Base-by-base conservation (phyloP, 2,329 filamentous ascomycete species). In the Tolypocladium pustulatum region DNA sequence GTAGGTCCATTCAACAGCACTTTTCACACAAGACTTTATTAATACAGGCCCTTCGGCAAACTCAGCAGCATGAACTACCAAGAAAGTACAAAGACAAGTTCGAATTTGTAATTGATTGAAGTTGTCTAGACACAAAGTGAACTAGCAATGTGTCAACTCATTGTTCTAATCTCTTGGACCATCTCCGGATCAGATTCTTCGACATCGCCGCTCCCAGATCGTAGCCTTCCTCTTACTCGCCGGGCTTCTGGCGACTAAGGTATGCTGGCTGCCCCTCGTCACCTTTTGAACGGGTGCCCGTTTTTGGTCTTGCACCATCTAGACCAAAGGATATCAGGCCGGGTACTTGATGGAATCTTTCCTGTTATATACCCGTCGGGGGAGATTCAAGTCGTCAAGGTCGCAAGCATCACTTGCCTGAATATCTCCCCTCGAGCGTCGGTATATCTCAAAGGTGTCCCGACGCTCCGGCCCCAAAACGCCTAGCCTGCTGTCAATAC, bases 401-500 rank as follows among this genome's bases (percentile, higher is more conserved):
- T 61, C 58, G 37, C n/a, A 57, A 52, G 37, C 37, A 27, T 36
- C 7, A 30, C 53, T 22, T 59, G 25, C 15, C 46, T 56, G 17
- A n/a, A 32, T 20, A 15, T 22, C 52, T 12, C 40, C 30, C 56
- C 57, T 57, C 22, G 64, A 56, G 34, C 61, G 41, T 37, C 58
- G 60, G 30, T 55, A 57, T 38, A 60, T 59, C 32, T 66, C 69
- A 58, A 67, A 59, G 1, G 63, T 68, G 49, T 64, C 62, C 1
- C 63, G 63, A 37, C 61, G 60, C 22, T 66, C 63, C 17, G 57
- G 61, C 38, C 61, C 61, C 10, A 58, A 34, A n/a, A 62, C 59
- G 10, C 63, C 68, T 10, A 68, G 52, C 37, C 66, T 63, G 32
- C 67, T 71, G 8, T 70, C 66, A 17, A 72, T 61, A 3, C 69